phyloP scores from a whole-genome alignment of 2,329 filamentous ascomycete species.

The Pyrenochaeta sp. region DNA sequence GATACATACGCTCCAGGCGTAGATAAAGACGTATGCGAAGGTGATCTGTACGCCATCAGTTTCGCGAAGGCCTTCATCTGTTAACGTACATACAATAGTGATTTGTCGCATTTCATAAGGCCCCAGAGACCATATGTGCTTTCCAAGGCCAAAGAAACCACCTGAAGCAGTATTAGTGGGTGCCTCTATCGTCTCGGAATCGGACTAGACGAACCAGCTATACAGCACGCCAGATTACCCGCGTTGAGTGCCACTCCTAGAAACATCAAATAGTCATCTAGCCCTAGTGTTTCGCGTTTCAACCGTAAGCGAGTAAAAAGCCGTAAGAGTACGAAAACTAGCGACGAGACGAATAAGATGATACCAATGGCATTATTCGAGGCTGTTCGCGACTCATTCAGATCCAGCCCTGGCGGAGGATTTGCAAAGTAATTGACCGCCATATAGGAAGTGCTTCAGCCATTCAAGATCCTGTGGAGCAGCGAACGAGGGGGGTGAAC shows the following conservation, averaged over 20 bases:
- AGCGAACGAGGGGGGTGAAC: neutral
- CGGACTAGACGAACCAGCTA: conserved; percentile 17
- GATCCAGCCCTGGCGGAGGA: conserved; percentile 24
- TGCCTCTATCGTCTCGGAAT: neutral
- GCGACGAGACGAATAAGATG: conserved; percentile 27
- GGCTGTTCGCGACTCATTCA: conserved; percentile 30
- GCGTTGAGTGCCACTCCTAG: conserved; percentile 28
- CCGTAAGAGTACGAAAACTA: conserved; percentile 27
- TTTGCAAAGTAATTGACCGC: conserved; percentile 19
- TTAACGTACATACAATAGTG: conserved; percentile 23
- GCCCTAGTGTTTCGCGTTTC: conserved; percentile 23
- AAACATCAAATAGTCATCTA: conserved; percentile 37
- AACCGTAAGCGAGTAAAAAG: conserved; percentile 25
- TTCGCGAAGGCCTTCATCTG: neutral
- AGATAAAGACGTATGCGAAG: conserved; percentile 36
- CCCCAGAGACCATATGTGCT: conserved; percentile 33
- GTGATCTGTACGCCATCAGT: conserved; percentile 24
- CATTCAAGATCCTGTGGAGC: neutral
- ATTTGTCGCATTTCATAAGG: conserved; percentile 35
- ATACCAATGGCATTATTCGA: conserved; percentile 32
- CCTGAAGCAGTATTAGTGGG: conserved; percentile 7
- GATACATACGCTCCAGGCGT: conserved; percentile 35
- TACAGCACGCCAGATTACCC: conserved; percentile 34
- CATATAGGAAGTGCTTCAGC: neutral
- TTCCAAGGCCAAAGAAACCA: conserved; percentile 33